Evolutionary conservation across 306 rosid genomes (phyloP), one percentile per base, ranked within the genome.

Genomic region (Benincasa hispida): DNA sequence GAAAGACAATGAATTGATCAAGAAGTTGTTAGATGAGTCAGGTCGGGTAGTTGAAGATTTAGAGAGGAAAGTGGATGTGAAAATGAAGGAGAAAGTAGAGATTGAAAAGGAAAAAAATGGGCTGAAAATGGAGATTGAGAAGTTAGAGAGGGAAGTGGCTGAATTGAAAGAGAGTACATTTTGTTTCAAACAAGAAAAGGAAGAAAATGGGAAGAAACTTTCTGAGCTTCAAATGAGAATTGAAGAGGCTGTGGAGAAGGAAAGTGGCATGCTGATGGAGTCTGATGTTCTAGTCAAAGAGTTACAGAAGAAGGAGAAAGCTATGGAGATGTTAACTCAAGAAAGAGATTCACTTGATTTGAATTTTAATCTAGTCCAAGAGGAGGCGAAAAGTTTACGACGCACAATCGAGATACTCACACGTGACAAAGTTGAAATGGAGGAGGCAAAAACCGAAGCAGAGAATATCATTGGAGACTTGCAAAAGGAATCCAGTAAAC

Each of bases 271-370:
- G 89, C 72, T 2, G 42, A 27, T 53, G 81, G 85, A 87, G 85
- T 42, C 85, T 7, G 14, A 75, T 10, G 65, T 22, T 0, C 72
- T 91, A 75, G 41, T 47, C 73, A 70, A 34, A 14, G 87, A 84
- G 81, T 84, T 84, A 76, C 75, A 81, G 66, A 84, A 83, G 72
- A 87, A 87, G 77, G 87, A 87, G 53, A 65, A 76, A 42, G 74
- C 21, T 5, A 47, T 87, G n/a, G 78, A 78, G 80, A 42, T n/a
- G 48, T 82, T 94, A 24, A 79, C 73, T 10, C 86, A 69, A 61
- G 45, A 76, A 7, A 75, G 42, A 35, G 81, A 77, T 24, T 51
- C 59, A 30, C 35, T 57, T 37, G 45, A 60, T 70, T 50, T 63
- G 34, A 50, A 24, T 35, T 57, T 88, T 59, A 83, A 72, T 15